phyloP scores from a whole-genome alignment of 139 green algal genomes.

The Coelastrella sp. region DNA sequence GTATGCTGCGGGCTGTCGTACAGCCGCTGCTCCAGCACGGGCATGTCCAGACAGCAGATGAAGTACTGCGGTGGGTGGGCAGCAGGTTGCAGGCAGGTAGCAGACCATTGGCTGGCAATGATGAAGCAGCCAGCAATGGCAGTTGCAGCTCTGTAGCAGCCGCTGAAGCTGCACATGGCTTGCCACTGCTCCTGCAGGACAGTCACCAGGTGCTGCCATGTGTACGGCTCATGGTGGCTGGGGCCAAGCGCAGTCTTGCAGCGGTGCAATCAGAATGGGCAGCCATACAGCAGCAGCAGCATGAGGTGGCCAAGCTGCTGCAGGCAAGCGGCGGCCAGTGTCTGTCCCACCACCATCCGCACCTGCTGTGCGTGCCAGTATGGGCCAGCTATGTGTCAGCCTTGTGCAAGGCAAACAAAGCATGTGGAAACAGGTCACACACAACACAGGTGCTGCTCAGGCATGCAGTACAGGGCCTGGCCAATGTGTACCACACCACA shows the following conservation, averaged over 20 bases:
- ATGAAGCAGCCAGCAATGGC: neutral
- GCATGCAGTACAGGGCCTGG: slow-evolving; percentile 13
- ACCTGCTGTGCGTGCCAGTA: neutral
- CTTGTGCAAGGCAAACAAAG: neutral
- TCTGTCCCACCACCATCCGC: neutral
- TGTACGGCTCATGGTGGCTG: slow-evolving; percentile 17
- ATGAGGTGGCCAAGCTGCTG: neutral
- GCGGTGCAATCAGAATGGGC: slow-evolving; percentile 32
- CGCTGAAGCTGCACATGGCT: neutral
- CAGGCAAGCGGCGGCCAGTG: neutral
- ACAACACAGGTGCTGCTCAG: neutral
- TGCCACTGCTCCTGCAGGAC: neutral
- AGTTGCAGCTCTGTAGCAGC: neutral
- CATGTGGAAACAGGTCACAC: neutral
- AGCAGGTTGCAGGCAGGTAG: neutral
- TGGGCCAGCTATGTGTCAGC: slow-evolving; percentile 1
- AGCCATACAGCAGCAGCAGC: slow-evolving; percentile 33
- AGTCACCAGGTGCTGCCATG: neutral
- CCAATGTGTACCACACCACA: slow-evolving; percentile 20
- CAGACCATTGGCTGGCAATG: neutral
- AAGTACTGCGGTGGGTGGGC: neutral
- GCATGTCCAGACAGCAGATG: slow-evolving; percentile 5
- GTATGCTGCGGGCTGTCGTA: slow-evolving; percentile 22
- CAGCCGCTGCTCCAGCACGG: slow-evolving; percentile 39
- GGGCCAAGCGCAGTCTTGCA: neutral